Evolutionary conservation across 495 filamentous ascomycete genomes (phyloP).

Genomic region (Penicillium maclennaniae): DNA sequence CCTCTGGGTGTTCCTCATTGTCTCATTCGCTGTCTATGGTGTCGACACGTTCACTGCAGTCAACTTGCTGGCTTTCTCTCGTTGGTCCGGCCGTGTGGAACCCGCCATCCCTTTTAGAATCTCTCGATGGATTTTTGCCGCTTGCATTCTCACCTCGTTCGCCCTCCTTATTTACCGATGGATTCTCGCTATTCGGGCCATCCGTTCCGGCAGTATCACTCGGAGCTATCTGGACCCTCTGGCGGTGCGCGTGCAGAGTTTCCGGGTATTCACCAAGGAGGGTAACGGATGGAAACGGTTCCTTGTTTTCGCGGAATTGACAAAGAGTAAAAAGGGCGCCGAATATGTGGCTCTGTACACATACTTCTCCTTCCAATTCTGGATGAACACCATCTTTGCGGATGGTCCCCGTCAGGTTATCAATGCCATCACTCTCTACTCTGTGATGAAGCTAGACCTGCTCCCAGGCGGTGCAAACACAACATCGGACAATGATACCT

Average conservation of each 20-base stretch:
- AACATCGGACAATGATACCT: constrained; percentile 43
- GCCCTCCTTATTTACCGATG: constrained; percentile 72
- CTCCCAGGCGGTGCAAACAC: constrained; percentile 56
- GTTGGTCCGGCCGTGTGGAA: constrained; percentile 63
- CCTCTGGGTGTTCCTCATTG: constrained; percentile 71
- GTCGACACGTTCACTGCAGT: constrained; percentile 91
- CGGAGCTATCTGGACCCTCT: constrained; percentile 86
- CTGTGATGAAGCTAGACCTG: constrained; percentile 67
- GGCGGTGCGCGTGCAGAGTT: constrained; percentile 75
- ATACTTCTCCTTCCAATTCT: constrained; percentile 92
- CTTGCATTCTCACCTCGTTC: constrained; percentile 83
- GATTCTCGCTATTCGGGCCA: constrained; percentile 70
- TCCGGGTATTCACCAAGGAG: constrained; percentile 56
- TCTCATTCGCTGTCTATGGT: constrained; percentile 79
- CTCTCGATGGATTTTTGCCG: constrained; percentile 85
- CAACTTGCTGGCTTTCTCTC: constrained; percentile 79
- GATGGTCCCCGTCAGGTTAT: constrained; percentile 87
- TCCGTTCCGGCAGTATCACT: constrained; percentile 79
- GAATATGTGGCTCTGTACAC: constrained; percentile 91
- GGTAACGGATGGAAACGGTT: constrained; percentile 79
- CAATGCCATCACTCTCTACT: constrained; percentile 83
- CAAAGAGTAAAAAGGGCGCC: constrained; percentile 82
- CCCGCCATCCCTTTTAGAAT: constrained; percentile 65
- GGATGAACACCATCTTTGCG: constrained; percentile 82
- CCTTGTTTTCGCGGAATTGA: constrained; percentile 87